Base-by-base conservation (phyloP, 2,329 filamentous ascomycete species). In the Stagonosporopsis vannaccii region DNA sequence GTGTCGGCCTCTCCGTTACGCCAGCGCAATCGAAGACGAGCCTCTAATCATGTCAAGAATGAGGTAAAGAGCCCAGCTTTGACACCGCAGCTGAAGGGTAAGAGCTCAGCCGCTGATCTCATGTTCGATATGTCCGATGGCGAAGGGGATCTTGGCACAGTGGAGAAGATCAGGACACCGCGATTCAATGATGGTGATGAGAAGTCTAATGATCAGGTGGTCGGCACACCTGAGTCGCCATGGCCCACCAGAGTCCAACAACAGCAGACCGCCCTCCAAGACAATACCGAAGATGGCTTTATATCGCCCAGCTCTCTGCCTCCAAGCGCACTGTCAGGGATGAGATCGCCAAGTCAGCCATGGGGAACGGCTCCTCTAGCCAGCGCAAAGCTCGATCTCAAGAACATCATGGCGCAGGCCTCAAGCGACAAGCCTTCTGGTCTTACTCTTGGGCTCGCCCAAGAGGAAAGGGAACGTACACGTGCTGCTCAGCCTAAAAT, bases 41-140 rank as follows among this genome's bases (percentile, higher is more conserved):
- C 75, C 6, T 77, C 79, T 2, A 80, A 74, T 55, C 78, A 75
- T 60, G 65, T 63, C 0, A 80, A 82, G 50, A 78, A 77, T 47
- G 84, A 80, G 55, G 79, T 79, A 1, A 85, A 81, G 52, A 87
- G 87, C 60, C 85, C 86, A 58, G 80, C 82, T 0, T 82, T 84
- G 47, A 91, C 87, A 52, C 91, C 92, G 1, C 81, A 79, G 17
- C 79, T 95, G 40, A 87, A 85, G 51, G 82, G 89, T 1, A 92
- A 87, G 67, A 83, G 82, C 19, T 93, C 90, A 0, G 80, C 83
- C 1, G 83, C 82, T 33, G 93, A 97, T 65, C 82, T 97, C 51
- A 96, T 97, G 75, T 97, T 97, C 70, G 87, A 91, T 62, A 97
- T 97, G 92, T 94, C 97, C 56, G 92, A 96, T 33, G 91, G 92